Evolutionary conservation across 1,284 basidiomycete genomes (phyloP).

Genomic region (Tilletia horrida): DNA sequence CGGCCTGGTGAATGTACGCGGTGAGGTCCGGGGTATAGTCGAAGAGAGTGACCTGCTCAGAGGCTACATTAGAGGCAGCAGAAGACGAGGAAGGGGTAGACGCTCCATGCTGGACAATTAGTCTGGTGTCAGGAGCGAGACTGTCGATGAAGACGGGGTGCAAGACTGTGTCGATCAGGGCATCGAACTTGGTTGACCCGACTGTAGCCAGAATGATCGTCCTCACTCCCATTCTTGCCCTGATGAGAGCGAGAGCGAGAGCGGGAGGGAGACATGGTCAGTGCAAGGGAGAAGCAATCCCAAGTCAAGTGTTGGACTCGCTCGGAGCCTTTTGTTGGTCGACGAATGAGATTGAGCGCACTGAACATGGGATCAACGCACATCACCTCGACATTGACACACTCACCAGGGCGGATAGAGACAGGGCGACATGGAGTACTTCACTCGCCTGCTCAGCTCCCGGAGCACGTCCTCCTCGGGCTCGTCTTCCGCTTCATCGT

Average conservation of each 20-base stretch:
- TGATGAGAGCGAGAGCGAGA: too few species aligned
- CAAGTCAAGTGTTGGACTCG: not conserved
- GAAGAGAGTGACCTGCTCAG: constrained; percentile 23
- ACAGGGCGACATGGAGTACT: constrained; percentile 4
- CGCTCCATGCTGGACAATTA: constrained; percentile 30
- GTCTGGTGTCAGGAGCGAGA: too few species aligned
- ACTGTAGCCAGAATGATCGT: constrained; percentile 42
- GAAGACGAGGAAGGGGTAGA: constrained; percentile 31
- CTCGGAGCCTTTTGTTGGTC: not conserved
- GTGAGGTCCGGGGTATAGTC: constrained; percentile 33
- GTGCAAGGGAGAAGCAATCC: not conserved
- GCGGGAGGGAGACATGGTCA: not conserved
- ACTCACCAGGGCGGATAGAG: not conserved
- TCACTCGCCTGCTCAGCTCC: constrained; percentile 2
- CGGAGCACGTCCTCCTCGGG: not conserved
- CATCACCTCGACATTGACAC: not conserved
- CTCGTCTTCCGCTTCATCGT: not conserved
- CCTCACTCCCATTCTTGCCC: not conserved
- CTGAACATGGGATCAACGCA: not conserved
- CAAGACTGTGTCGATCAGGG: constrained; percentile 33
- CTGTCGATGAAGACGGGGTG: constrained; percentile 25
- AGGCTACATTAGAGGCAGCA: constrained; percentile 21
- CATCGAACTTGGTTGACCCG: constrained; percentile 44
- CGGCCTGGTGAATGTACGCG: constrained; percentile 62
- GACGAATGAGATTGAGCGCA: not conserved